These are phyloP conservation scores for Trichoderma endophyticum DNA, from an alignment of 2,329 filamentous ascomycete species.

Conservation along the genomic window DNA sequence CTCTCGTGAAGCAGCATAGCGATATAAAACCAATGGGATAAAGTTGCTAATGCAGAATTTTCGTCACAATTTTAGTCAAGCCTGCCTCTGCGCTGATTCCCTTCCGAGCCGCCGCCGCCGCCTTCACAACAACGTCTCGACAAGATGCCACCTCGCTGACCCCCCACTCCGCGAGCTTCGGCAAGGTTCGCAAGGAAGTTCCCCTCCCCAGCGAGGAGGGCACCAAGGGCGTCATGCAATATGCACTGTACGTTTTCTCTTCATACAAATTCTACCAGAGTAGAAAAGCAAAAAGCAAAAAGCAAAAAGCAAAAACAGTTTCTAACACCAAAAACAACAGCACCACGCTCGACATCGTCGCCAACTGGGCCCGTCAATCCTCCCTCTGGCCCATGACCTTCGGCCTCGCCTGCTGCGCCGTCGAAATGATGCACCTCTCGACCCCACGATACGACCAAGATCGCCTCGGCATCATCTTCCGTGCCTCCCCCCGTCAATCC, in stretches of 20 bases:
- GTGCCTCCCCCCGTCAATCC: slow-evolving; percentile 80
- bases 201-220: slow-evolving; percentile 73
- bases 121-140: slow-evolving; percentile 63
- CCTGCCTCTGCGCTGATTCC: slow-evolving; percentile 61
- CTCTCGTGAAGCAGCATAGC: background rate
- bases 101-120: slow-evolving; percentile 60
- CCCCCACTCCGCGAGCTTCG: slow-evolving; percentile 52
- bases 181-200: slow-evolving; percentile 65
- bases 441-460: slow-evolving; percentile 88
- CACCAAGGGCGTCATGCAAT: slow-evolving; percentile 79
- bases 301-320: background rate
- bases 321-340: slow-evolving; percentile 40
- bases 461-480: slow-evolving; percentile 85
- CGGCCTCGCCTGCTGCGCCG: slow-evolving; percentile 80
- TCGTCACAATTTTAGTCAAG: slow-evolving; percentile 50
- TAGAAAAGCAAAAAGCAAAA: too few species aligned
- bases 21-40: background rate
- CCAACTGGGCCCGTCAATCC: slow-evolving; percentile 81
- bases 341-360: slow-evolving; percentile 72
- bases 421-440: slow-evolving; percentile 92
- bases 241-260: slow-evolving; percentile 67
- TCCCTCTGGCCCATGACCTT: slow-evolving; percentile 90
- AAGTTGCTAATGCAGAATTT: background rate
- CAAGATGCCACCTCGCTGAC: slow-evolving; percentile 59
- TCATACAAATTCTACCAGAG: background rate